Conservation (phyloP, 345 rosid genomes). For the Pugionium dolabratum region DNA sequence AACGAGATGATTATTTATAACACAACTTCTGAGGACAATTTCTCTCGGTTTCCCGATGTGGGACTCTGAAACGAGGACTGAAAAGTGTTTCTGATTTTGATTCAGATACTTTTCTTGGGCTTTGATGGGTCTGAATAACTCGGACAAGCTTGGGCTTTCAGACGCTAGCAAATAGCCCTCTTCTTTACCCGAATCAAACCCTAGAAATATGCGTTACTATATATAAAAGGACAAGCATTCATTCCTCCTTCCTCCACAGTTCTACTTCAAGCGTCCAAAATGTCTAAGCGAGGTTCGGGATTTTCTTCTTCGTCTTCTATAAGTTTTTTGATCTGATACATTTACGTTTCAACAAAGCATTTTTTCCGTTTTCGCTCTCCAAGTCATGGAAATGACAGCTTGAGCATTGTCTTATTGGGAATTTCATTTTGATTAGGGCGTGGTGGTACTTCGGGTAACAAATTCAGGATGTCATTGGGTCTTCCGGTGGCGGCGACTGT, state of each 20-base stretch:
- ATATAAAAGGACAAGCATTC: slow-evolving; percentile 26
- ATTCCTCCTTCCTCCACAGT: background rate
- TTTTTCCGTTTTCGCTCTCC: background rate
- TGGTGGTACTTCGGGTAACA: slow-evolving; percentile 96
- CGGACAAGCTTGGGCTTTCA: no score
- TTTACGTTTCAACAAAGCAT: no score
- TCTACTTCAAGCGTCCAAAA: slow-evolving; percentile 48
- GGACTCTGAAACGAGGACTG: background rate
- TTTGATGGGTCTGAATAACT: slow-evolving; percentile 7
- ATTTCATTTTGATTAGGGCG: slow-evolving; percentile 50
- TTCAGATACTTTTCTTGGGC: background rate
- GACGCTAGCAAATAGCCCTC: background rate
- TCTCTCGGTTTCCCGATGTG: slow-evolving; percentile 10
- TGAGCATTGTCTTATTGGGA: background rate
- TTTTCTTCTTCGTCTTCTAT: background rate
- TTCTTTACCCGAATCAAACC: background rate
- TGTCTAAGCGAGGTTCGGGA: slow-evolving; percentile 88
- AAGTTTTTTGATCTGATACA: background rate
- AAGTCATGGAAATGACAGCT: background rate
- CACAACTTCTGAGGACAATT: background rate
- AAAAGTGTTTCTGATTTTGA: no score
- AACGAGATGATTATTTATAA: background rate
- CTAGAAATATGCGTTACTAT: slow-evolving; percentile 16
- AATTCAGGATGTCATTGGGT: slow-evolving; percentile 97
- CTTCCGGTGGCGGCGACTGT: slow-evolving; percentile 97